Evolutionary conservation across 1,139 yeast genomes (phyloP).

Genomic region (Magnusiomyces sp.): DNA sequence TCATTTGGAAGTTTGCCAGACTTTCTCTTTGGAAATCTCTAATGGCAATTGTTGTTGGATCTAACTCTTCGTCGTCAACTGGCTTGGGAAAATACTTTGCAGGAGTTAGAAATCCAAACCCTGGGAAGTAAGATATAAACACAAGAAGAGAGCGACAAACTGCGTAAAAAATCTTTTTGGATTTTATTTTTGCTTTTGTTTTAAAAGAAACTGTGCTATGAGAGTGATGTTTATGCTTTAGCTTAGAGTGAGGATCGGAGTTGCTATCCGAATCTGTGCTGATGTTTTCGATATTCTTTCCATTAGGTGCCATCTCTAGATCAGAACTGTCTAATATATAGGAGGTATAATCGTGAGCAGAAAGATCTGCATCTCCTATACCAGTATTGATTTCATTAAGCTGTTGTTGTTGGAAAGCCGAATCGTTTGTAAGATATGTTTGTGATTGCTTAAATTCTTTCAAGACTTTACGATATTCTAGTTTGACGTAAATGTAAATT

Average conservation of each 20-base stretch:
- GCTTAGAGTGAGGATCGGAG: neutral
- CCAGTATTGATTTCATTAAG: neutral
- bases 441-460: constrained; percentile 24
- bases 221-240: neutral
- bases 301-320: constrained; percentile 8
- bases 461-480: constrained; percentile 26
- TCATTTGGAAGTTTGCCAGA: constrained; percentile 47
- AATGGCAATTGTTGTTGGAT: constrained; percentile 11
- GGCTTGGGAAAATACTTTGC: neutral
- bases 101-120: constrained; percentile 22
- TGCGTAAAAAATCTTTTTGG: neutral
- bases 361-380: neutral
- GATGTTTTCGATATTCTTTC: neutral
- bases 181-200: constrained; percentile 3
- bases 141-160: constrained; percentile 10
- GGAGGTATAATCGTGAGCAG: constrained; percentile 4
- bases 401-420: neutral
- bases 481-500: constrained; percentile 64
- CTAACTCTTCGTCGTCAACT: constrained; percentile 2
- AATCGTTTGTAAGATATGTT: constrained; percentile 13
- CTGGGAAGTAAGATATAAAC: constrained; percentile 24
- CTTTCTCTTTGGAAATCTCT: constrained; percentile 47
- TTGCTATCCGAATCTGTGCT: neutral
- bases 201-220: neutral
- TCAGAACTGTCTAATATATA: neutral